A percentile compares a stretch with the other conserved stretches of the same genome.
These are phyloP conservation scores for Helicostylum pulchrum DNA, from an alignment of 192 early-diverging fungal species.

Conservation along the genomic window DNA sequence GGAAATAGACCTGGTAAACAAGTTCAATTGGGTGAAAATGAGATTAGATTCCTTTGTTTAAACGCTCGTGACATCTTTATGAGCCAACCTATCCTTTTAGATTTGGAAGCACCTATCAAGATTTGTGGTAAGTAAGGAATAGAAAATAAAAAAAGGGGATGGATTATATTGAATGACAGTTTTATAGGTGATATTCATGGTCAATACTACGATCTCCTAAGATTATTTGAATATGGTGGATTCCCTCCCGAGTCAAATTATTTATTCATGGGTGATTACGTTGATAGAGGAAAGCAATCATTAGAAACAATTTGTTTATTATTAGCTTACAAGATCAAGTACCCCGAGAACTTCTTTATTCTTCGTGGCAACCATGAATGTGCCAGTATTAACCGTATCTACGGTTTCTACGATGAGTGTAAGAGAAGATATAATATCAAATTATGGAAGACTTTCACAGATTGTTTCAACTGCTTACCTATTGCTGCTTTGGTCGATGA, in stretches of 20 bases:
- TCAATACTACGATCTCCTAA: slow-evolving; percentile 95
- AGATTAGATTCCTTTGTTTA: slow-evolving; percentile 92
- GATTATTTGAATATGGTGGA: slow-evolving; percentile 94
- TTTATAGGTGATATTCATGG: slow-evolving; percentile 69
- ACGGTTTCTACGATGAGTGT: slow-evolving; percentile 99
- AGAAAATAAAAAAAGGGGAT: neutral
- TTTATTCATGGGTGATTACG: slow-evolving; percentile 96
- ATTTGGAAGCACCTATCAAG: slow-evolving; percentile 93
- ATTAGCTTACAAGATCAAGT: slow-evolving; percentile 99
- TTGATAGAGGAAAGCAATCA: slow-evolving; percentile 96
- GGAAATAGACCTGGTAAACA: slow-evolving; percentile 95
- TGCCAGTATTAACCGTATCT: slow-evolving; percentile 78
- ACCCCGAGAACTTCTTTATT: slow-evolving; percentile 99
- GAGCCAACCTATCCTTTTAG: slow-evolving; percentile 86
- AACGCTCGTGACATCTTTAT: slow-evolving; percentile 95
- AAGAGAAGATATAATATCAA: slow-evolving; percentile 94
- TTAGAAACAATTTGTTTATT: slow-evolving; percentile 97
- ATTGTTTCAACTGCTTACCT: slow-evolving; percentile 98
- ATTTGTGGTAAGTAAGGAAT: slow-evolving; percentile 74
- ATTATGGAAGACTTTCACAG: slow-evolving; percentile 99
- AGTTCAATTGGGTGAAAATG: slow-evolving; percentile 91
- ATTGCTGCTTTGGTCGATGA: slow-evolving; percentile 97
- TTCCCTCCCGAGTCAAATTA: slow-evolving; percentile 97
- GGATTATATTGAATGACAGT: too few species aligned
- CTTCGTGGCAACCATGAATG: slow-evolving; percentile 98